Conservation (phyloP, 495 filamentous ascomycete genomes). For the Massariosphaeria phaeospora region DNA sequence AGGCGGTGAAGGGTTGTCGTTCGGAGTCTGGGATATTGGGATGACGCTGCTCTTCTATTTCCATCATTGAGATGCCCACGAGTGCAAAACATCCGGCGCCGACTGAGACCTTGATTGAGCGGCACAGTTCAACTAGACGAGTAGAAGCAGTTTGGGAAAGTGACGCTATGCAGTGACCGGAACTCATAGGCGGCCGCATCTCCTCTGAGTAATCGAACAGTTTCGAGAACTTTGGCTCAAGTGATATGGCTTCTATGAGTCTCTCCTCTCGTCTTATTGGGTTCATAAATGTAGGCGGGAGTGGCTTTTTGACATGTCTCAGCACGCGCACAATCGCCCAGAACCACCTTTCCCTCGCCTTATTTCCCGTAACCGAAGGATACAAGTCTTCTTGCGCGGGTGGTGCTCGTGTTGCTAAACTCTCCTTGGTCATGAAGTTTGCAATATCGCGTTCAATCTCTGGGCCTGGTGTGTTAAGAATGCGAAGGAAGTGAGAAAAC, state of each 20-base stretch:
- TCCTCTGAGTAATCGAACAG: conserved; percentile 36
- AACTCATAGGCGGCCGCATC: conserved; percentile 34
- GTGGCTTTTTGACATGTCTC: conserved; percentile 35
- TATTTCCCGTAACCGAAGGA: conserved; percentile 32
- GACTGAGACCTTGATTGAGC: conserved; percentile 33
- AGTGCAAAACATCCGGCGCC: conserved; percentile 41
- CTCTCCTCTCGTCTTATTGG: conserved; percentile 28
- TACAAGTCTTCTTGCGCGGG: conserved; percentile 42
- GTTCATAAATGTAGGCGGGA: conserved; percentile 38
- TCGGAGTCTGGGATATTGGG: conserved; percentile 29
- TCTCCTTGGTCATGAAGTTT: conserved; percentile 10
- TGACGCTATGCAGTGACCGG: conserved; percentile 14
- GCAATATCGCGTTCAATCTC: conserved; percentile 9
- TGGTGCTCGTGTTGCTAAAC: conserved; percentile 28
- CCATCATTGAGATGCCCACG: conserved; percentile 40
- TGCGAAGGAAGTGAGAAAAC: conserved; percentile 34
- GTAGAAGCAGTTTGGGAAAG: conserved; percentile 24
- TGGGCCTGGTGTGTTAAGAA: conserved; percentile 30
- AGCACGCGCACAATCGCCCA: conserved; percentile 40
- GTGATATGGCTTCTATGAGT: not conserved
- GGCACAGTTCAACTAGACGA: conserved; percentile 33
- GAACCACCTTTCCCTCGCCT: conserved; percentile 39
- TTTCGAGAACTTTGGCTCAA: conserved; percentile 31
- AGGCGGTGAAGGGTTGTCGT: conserved; percentile 35
- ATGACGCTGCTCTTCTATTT: conserved; percentile 33